phyloP scores from a whole-genome alignment of 805 yeast genomes.

The Cyberlindnera amylophila region DNA sequence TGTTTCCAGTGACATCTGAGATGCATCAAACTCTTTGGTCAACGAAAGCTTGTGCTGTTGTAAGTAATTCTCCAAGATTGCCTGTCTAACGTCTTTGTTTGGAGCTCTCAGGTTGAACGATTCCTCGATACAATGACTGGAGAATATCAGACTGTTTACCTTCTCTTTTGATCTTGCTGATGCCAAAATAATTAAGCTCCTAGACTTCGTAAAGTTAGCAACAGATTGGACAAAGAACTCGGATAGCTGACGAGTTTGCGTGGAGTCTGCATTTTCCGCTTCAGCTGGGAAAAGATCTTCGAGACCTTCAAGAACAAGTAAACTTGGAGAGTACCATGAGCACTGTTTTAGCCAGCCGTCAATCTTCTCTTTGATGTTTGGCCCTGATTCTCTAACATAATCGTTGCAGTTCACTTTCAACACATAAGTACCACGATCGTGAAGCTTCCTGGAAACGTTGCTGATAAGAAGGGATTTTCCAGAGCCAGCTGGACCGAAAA shows the following conservation, averaged over 20 bases:
- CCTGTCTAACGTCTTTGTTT: slow-evolving; percentile 53
- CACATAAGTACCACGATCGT: slow-evolving; percentile 38
- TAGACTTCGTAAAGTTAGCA: slow-evolving; percentile 33
- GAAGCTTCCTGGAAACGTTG: slow-evolving; percentile 37
- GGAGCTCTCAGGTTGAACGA: slow-evolving; percentile 63
- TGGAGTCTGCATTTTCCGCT: slow-evolving; percentile 50
- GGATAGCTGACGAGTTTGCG: slow-evolving; percentile 58
- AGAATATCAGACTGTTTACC: slow-evolving; percentile 55
- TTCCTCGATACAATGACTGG: slow-evolving; percentile 69
- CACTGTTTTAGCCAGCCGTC: slow-evolving; percentile 45
- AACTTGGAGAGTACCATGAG: slow-evolving; percentile 76
- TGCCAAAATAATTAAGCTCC: slow-evolving; percentile 55
- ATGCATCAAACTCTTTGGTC: slow-evolving; percentile 39
- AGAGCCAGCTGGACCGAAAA: slow-evolving; percentile 75
- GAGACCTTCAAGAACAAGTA: slow-evolving; percentile 72
- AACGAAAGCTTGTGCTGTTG: slow-evolving; percentile 27
- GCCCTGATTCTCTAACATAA: slow-evolving; percentile 51
- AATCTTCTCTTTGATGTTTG: slow-evolving; percentile 41
- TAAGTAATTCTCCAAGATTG: slow-evolving; percentile 35
- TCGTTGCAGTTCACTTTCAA: slow-evolving; percentile 52
- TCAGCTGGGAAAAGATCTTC: slow-evolving; percentile 72
- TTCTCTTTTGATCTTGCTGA: slow-evolving; percentile 63
- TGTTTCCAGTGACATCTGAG: slow-evolving; percentile 61
- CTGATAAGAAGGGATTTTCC: slow-evolving; percentile 67
- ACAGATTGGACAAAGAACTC: slow-evolving; percentile 53